Base-by-base conservation (phyloP, 495 filamentous ascomycete species). In the Cryomyces antarcticus region DNA sequence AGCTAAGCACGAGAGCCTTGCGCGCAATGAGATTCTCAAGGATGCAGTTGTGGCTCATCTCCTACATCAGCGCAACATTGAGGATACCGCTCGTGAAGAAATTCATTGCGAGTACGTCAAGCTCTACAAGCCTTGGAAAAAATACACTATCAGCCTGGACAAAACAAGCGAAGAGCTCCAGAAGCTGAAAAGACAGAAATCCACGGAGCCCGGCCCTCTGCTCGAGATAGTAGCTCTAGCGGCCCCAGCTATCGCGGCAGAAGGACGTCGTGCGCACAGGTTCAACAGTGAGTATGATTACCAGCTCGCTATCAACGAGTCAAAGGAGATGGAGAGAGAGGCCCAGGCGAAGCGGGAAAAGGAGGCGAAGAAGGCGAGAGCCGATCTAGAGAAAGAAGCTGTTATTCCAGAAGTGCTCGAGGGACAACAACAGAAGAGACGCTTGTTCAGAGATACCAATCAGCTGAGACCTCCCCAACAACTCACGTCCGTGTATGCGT, bases 341-440 rank as follows among this genome's bases (percentile, higher is more conserved):
- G 77, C 75, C 51, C 62, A 77, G 37, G 80, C 82, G 45, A 69
- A 74, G 40, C 74, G 78, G 44, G 67, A 77, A 28, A 71, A 72
- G 11, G 75, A 75, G 47, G 69, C 75, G 4, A 48, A 38, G 30
- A 77, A 78, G 46, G 77, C 80, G 30, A 76, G 76, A 37, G 70
- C 80, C 37, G 82, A 88, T 48, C 73, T 73, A 36, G 77, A 77
- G 1, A 84, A 83, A 52, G 89, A 97, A 60, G 89, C 89, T 0
- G 65, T 70, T 3, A 75, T 96, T 37, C 88, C 87, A 0, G 66
- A 77, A 38, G 86, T 93, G 76, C 69, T 80, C 39, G 57, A 57
- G 37, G 44, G 41, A 27, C 38, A 47, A 6, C 54, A 59, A 13
- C 39, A 41, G 10, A 29, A 41, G 29, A 52, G 63, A 51, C 49